Percentiles rank a stretch among this genome's conserved stretches.
phyloP scores from a whole-genome alignment of 2,329 filamentous ascomycete genomes.

The Cordyceps fumosorosea region DNA sequence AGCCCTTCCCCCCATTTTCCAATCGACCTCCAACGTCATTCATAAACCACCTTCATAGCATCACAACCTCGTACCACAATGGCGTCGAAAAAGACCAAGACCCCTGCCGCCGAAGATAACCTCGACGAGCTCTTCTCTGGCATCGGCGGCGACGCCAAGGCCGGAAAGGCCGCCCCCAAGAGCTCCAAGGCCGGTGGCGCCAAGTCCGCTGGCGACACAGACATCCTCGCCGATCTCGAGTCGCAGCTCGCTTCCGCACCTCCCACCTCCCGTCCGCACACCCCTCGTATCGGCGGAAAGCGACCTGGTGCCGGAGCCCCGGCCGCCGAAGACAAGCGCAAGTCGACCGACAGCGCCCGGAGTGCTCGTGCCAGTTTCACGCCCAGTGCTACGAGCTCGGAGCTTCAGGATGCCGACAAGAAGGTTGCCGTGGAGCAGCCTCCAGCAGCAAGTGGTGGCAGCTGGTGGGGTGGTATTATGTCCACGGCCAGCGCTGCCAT shows the following conservation, averaged over 20 bases:
- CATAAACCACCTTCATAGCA: background rate
- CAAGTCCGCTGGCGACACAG: conserved; percentile 52
- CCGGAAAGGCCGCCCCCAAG: conserved; percentile 43
- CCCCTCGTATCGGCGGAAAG: conserved; percentile 59
- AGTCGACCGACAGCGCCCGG: conserved; percentile 70
- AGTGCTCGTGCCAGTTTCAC: conserved; percentile 68
- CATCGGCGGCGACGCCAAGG: conserved; percentile 46
- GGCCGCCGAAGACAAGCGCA: conserved; percentile 65
- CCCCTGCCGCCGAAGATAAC: conserved; percentile 49
- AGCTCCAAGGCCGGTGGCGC: conserved; percentile 39
- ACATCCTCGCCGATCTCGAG: conserved; percentile 83
- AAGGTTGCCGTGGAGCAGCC: conserved; percentile 41
- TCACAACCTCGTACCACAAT: conserved; percentile 30
- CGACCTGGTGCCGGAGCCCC: conserved; percentile 43
- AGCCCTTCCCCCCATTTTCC: background rate
- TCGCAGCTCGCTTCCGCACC: conserved; percentile 61
- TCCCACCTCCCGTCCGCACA: conserved; percentile 71
- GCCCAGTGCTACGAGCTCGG: conserved; percentile 58
- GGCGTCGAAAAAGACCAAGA: conserved; percentile 55
- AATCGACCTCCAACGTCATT: conserved; percentile 5
- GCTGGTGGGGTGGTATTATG: conserved; percentile 85
- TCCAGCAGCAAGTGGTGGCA: conserved; percentile 47
- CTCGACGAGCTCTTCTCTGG: conserved; percentile 60
- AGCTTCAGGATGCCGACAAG: conserved; percentile 52
- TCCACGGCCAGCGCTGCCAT: conserved; percentile 66